Conservation (phyloP, 2,329 filamentous ascomycete genomes). For the Exophiala aquamarina region DNA sequence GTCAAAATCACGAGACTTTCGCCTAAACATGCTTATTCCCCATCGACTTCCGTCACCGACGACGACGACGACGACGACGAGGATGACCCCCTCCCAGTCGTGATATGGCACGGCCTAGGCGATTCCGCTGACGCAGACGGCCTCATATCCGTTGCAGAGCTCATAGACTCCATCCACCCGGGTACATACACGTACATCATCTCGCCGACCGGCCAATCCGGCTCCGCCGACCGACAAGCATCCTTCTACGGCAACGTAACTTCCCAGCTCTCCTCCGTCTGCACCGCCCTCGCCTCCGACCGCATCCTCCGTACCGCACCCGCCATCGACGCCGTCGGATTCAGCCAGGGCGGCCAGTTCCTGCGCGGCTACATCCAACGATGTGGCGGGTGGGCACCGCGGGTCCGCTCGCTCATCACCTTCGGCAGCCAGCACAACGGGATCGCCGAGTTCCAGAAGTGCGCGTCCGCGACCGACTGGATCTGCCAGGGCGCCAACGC, state of each 20-base stretch:
- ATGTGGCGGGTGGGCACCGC: conserved; percentile 67
- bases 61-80: conserved; percentile 18
- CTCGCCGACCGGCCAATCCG: conserved; percentile 64
- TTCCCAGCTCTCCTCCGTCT: conserved; percentile 72
- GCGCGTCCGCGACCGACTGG: conserved; percentile 66
- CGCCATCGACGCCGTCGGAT: conserved; percentile 86
- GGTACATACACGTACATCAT: conserved; percentile 84
- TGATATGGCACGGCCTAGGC: conserved; percentile 90
- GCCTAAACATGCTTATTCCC: conserved; percentile 3
- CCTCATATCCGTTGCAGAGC: conserved; percentile 66
- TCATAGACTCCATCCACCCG: conserved; percentile 72
- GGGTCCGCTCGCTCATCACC: conserved; percentile 76
- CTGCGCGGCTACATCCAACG: conserved; percentile 87
- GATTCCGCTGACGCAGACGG: conserved; percentile 71
- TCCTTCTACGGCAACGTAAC: conserved; percentile 92
- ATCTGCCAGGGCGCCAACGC: conserved; percentile 79
- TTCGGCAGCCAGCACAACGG: conserved; percentile 93
- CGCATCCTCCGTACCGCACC: conserved; percentile 79
- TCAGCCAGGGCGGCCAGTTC: conserved; percentile 95
- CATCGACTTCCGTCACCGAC: background rate
- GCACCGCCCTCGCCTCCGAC: conserved; percentile 71
- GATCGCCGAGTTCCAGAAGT: conserved; percentile 78
- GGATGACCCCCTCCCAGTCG: conserved; percentile 68
- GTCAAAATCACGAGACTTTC: conserved; percentile 16
- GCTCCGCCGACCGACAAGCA: conserved; percentile 68